These are phyloP conservation scores for Kitagawia praeruptora DNA, from an alignment of 129 eudicot species.

Conservation along the genomic window DNA sequence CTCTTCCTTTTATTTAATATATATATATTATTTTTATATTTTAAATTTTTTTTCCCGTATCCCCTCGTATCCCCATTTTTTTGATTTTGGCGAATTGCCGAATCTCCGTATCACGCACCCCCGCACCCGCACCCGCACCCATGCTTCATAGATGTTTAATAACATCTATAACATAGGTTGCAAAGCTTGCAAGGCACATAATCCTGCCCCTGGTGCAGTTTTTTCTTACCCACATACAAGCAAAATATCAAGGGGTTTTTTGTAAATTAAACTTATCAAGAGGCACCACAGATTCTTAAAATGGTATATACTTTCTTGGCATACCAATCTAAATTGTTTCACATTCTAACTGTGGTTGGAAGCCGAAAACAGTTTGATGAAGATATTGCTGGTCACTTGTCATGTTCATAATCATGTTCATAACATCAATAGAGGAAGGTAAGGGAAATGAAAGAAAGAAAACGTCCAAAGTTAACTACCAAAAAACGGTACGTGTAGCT, in stretches of 20 bases:
- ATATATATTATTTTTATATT: no score
- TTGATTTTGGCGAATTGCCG: no score
- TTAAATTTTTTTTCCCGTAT: no score
- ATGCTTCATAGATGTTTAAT: no score
- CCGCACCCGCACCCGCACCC: no score
- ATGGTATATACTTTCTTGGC: slow-evolving; percentile 40
- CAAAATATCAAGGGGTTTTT: slow-evolving; percentile 47
- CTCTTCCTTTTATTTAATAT: no score
- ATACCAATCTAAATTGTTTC: slow-evolving; percentile 31
- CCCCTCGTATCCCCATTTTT: no score
- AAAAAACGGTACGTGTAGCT: slow-evolving; percentile 12
- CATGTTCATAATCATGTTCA: not conserved
- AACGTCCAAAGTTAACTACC: not conserved
- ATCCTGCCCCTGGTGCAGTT: slow-evolving; percentile 18
- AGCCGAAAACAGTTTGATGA: not conserved
- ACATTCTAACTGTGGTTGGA: slow-evolving; percentile 6
- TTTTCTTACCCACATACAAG: slow-evolving; percentile 60
- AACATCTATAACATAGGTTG: not conserved
- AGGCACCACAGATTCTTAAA: slow-evolving; percentile 44
- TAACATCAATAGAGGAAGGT: not conserved
- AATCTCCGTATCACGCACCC: no score
- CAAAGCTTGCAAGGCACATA: slow-evolving; percentile 13
- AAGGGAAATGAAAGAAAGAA: slow-evolving; percentile 14
- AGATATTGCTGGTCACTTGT: not conserved
- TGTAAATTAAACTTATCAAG: slow-evolving; percentile 35